phyloP scores from a whole-genome alignment of 164 flowering plant species.

The Umbilicus rupestris region DNA sequence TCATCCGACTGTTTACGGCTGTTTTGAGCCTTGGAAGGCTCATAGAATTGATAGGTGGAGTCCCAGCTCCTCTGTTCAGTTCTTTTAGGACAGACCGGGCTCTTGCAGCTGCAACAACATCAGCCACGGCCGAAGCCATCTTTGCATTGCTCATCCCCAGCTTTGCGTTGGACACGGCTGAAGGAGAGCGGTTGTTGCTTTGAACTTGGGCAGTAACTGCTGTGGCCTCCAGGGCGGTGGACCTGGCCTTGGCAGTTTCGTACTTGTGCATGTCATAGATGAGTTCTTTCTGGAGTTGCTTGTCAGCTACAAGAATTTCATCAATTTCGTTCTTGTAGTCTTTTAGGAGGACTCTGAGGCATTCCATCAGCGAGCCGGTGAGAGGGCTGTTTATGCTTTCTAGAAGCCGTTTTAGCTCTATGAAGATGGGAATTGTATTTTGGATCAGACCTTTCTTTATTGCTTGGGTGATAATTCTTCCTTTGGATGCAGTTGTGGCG shows the following conservation, averaged over 20 bases:
- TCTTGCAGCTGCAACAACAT: conserved; percentile 55
- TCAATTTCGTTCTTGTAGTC: conserved; percentile 94
- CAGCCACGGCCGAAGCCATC: conserved; percentile 66
- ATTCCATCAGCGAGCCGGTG: conserved; percentile 90
- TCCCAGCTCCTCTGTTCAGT: conserved; percentile 29
- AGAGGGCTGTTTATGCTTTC: conserved; percentile 92
- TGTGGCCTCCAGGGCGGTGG: conserved; percentile 35
- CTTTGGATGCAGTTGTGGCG: conserved; percentile 34
- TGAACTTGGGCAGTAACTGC: background rate
- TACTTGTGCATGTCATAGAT: conserved; percentile 86
- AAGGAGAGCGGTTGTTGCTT: conserved; percentile 4
- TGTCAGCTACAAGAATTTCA: conserved; percentile 80
- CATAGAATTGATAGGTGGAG: conserved; percentile 56
- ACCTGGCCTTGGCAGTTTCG: conserved; percentile 53
- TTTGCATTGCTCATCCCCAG: conserved; percentile 21
- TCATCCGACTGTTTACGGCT: conserved; percentile 13
- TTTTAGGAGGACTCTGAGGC: conserved; percentile 76
- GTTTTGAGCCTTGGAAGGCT: conserved; percentile 67
- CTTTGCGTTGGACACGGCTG: background rate
- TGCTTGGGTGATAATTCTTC: conserved; percentile 71
- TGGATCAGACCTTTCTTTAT: conserved; percentile 77
- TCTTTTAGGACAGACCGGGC: conserved; percentile 71
- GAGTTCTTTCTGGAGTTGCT: conserved; percentile 90
- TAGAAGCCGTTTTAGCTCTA: conserved; percentile 73
- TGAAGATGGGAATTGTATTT: conserved; percentile 86